Evolutionary conservation across 495 filamentous ascomycete species (phyloP).

Genomic region (Talaromyces wortmannii): DNA sequence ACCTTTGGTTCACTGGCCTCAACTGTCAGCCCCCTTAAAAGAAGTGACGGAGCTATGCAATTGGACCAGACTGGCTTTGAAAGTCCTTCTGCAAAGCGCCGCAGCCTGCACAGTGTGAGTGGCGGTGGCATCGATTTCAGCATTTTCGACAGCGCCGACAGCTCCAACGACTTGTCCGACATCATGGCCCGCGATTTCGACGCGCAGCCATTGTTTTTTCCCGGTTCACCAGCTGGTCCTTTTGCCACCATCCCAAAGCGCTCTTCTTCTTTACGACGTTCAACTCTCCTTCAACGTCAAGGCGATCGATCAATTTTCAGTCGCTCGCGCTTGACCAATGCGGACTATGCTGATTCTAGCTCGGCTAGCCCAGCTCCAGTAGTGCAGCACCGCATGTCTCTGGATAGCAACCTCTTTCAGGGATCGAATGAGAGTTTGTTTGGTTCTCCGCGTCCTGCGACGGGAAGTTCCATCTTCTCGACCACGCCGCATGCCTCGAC

Average conservation of each 20-base stretch:
- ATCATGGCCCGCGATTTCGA: conserved; percentile 13
- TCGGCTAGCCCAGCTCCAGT: conserved; percentile 14
- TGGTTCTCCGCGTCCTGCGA: conserved; percentile 24
- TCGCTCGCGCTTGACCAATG: conserved; percentile 26
- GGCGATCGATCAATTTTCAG: conserved; percentile 54
- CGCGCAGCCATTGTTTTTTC: conserved; percentile 15
- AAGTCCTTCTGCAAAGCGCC: conserved; percentile 79
- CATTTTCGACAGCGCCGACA: conserved; percentile 52
- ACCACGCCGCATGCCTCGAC: conserved; percentile 7
- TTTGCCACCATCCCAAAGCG: conserved; percentile 40
- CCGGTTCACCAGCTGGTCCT: conserved; percentile 24
- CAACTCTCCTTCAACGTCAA: conserved; percentile 79
- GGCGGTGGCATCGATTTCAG: conserved; percentile 52
- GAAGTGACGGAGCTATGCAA: conserved; percentile 86
- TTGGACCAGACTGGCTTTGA: conserved; percentile 69
- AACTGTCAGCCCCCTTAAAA: conserved; percentile 82
- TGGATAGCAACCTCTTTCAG: conserved; percentile 62
- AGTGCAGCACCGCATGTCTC: conserved; percentile 62
- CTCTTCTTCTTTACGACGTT: conserved; percentile 70
- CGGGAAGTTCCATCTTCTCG: conserved; percentile 25
- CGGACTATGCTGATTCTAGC: conserved; percentile 23
- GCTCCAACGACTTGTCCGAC: conserved; percentile 4
- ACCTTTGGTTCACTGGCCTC: conserved; percentile 41
- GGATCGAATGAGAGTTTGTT: conserved; percentile 60
- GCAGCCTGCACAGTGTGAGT: conserved; percentile 67